A percentile compares a stretch with the other conserved stretches of the same genome.
phyloP scores from a whole-genome alignment of 2,329 filamentous ascomycete species.

The Ilyonectria mors-panacis region DNA sequence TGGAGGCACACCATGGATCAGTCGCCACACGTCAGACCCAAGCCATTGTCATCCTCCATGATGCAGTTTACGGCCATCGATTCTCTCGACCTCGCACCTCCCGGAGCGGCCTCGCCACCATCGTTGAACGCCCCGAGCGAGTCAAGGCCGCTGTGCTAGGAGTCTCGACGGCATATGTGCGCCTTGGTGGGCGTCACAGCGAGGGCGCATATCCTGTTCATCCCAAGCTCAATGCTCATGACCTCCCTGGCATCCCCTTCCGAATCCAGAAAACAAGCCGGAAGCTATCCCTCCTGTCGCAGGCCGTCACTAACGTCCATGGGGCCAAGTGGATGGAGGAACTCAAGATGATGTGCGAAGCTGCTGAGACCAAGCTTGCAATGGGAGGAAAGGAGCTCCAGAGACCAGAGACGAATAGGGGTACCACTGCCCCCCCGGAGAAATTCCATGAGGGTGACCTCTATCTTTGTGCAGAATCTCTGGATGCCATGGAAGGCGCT shows the following conservation, averaged over 20 bases:
- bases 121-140: conserved; percentile 94
- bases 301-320: conserved; percentile 91
- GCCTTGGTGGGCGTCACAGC: conserved; percentile 85
- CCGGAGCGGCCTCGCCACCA: conserved; percentile 79
- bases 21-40: conserved; percentile 63
- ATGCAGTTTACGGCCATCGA: conserved; percentile 94
- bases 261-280: conserved; percentile 86
- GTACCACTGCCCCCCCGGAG: conserved; percentile 61
- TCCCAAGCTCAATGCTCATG: conserved; percentile 69
- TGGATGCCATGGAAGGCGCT: conserved; percentile 90
- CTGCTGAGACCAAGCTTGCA: conserved; percentile 83
- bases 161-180: conserved; percentile 88
- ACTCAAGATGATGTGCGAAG: conserved; percentile 85
- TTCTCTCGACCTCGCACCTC: conserved; percentile 87
- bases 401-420: conserved; percentile 74
- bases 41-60: conserved; percentile 89
- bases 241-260: conserved; percentile 79
- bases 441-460: conserved; percentile 90
- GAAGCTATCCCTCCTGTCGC: conserved; percentile 78
- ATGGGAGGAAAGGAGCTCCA: conserved; percentile 83
- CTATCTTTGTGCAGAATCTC: conserved; percentile 89
- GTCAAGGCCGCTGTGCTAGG: conserved; percentile 88
- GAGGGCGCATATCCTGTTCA: conserved; percentile 79
- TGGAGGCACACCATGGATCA: conserved; percentile 72
- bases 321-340: conserved; percentile 95